Evolutionary conservation across 768 basidiomycete genomes (phyloP).

Genomic region (Mycena belliarum): DNA sequence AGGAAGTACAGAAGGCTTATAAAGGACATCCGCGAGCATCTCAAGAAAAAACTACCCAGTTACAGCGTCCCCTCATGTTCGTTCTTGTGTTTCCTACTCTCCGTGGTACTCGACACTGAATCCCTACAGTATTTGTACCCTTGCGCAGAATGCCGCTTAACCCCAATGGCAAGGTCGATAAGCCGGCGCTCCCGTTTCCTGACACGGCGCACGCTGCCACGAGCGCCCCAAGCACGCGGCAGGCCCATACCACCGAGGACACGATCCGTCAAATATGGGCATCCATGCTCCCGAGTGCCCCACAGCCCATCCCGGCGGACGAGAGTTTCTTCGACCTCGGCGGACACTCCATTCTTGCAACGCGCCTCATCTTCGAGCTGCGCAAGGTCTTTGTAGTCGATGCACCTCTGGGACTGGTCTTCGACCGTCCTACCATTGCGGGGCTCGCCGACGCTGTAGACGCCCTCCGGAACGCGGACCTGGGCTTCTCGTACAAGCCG

Average conservation of each 20-base stretch:
- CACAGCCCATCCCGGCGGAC: constrained; percentile 77
- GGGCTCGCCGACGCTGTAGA: constrained; percentile 81
- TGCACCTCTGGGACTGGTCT: constrained; percentile 89
- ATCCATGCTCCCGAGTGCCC: constrained; percentile 74
- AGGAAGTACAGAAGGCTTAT: constrained; percentile 84
- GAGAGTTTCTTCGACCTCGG: constrained; percentile 99
- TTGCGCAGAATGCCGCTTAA: constrained; percentile 95
- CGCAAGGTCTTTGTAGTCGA: constrained; percentile 89
- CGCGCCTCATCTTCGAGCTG: constrained; percentile 94
- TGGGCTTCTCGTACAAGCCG: constrained; percentile 60
- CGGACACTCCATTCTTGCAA: constrained; percentile 97
- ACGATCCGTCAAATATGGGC: constrained; percentile 86
- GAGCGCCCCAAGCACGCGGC: constrained; percentile 43
- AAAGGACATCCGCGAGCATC: constrained; percentile 90
- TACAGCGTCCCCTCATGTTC: constrained; percentile 90
- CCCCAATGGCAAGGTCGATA: constrained; percentile 99
- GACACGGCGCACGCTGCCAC: constrained; percentile 78
- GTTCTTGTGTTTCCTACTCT: constrained; percentile 36
- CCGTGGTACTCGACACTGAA: background rate
- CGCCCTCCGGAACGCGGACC: constrained; percentile 70
- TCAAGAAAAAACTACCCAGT: constrained; percentile 94
- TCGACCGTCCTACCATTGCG: constrained; percentile 83
- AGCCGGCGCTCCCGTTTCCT: constrained; percentile 96
- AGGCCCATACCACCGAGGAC: constrained; percentile 70
- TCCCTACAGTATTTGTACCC: constrained; percentile 81